A percentile compares a stretch with the other conserved stretches of the same genome.
These are phyloP conservation scores for Coemansia sp. DNA, from an alignment of 192 early-diverging fungal genomes.

Conservation along the genomic window DNA sequence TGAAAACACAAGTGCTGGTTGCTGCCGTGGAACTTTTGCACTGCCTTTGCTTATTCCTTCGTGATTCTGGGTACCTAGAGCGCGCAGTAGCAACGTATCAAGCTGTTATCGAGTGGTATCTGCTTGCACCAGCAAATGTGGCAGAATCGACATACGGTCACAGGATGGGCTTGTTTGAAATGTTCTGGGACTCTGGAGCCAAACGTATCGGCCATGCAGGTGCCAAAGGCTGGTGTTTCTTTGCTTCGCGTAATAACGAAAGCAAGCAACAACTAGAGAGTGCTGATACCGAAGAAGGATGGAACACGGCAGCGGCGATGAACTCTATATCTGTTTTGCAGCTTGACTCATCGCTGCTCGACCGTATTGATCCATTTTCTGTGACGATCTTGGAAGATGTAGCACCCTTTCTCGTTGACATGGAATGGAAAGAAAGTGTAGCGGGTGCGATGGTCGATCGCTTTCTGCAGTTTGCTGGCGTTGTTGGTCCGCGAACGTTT, in stretches of 20 bases:
- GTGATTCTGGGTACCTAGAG: slow-evolving; percentile 29
- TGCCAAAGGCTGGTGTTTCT: slow-evolving; percentile 22
- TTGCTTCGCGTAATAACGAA: background rate
- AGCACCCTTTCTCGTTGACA: slow-evolving; percentile 30
- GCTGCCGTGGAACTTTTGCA: slow-evolving; percentile 23
- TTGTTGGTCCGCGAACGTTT: slow-evolving; percentile 29
- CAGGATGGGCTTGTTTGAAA: slow-evolving; percentile 17
- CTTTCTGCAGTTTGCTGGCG: slow-evolving; percentile 30
- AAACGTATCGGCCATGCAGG: slow-evolving; percentile 22
- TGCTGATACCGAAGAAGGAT: background rate
- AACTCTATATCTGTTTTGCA: background rate
- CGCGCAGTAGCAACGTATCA: slow-evolving; percentile 26
- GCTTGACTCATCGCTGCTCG: background rate
- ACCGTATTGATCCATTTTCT: slow-evolving; percentile 21
- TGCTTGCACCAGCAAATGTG: slow-evolving; percentile 10
- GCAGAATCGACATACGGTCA: slow-evolving; percentile 9
- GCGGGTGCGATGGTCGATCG: slow-evolving; percentile 20
- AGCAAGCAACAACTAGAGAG: too few species aligned
- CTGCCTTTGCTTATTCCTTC: slow-evolving; percentile 24
- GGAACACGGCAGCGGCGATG: background rate
- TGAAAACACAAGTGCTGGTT: background rate
- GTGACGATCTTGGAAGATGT: slow-evolving; percentile 41
- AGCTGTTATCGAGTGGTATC: slow-evolving; percentile 38
- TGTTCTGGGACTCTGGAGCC: slow-evolving; percentile 35
- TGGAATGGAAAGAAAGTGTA: slow-evolving; percentile 6